Conservation (phyloP, 495 filamentous ascomycete species). For the Viridothelium virens region DNA sequence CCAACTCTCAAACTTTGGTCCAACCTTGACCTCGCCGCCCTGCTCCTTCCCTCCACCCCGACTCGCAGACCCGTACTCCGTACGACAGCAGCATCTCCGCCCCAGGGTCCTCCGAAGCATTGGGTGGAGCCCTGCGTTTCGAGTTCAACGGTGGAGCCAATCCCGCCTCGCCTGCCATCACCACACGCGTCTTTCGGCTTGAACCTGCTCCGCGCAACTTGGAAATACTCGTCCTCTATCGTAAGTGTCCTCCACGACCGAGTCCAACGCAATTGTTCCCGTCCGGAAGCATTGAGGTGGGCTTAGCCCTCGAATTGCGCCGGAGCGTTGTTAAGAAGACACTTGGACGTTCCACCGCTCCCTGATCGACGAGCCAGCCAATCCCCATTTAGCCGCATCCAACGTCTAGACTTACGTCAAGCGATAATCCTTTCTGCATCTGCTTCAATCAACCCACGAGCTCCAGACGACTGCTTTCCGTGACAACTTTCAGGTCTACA, state of each 20-base stretch:
- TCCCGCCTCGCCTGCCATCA: background rate
- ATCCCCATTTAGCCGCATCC: background rate
- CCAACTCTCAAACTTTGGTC: conserved; percentile 11
- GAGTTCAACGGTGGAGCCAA: background rate
- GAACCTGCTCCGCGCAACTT: background rate
- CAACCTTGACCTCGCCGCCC: background rate
- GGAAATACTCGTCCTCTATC: background rate
- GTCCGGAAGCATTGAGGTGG: background rate
- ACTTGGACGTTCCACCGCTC: conserved; percentile 3
- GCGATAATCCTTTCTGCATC: background rate
- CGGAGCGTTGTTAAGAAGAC: background rate
- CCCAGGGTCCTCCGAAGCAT: background rate
- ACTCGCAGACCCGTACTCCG: background rate
- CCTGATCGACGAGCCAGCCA: background rate
- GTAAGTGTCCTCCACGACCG: background rate
- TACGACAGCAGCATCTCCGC: background rate
- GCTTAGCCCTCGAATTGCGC: background rate
- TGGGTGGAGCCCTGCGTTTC: conserved; percentile 2
- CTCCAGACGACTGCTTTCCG: background rate
- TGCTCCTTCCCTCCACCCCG: background rate
- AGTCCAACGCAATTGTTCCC: background rate
- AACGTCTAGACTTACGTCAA: conserved; percentile 8
- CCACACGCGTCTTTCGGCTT: background rate
- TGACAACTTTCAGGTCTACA: background rate
- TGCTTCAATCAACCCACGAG: background rate